Evolutionary conservation across 2,329 filamentous ascomycete species (phyloP), one percentile per base, ranked within the genome.

Genomic region (Trichoderma sp.): DNA sequence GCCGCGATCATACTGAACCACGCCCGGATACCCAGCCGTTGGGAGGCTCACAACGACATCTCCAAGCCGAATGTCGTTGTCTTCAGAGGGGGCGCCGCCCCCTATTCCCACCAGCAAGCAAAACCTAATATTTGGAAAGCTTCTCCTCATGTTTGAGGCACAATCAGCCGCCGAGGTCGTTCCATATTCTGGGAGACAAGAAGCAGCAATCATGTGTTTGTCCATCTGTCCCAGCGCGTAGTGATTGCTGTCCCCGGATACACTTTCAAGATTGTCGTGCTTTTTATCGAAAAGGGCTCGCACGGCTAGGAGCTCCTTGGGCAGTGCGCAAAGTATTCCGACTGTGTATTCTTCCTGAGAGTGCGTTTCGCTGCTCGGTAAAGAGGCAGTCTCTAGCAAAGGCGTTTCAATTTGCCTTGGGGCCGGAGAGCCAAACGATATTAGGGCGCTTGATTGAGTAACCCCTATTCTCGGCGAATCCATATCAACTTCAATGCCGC

Each of bases 291-390:
- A 70, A 0, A 72, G 69, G 4, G 71, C 67, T n/a, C 70, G 59
- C 5, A 72, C 71, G 1, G 68, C 71, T 5, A 70, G 24, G 10
- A 72, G 71, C n/a, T 72, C 71, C 18, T 66, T 68, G 0, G 71
- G 69, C 1, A 72, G 51, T 4, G 71, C 70, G 26, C 71, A 72
- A 13, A 72, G 32, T 1, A 71, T 71, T 1, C 66, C 70, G 4
- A 71, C 69, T 2, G 66, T 68, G 21, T 69, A 71, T 13, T 68
- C 5, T 2, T n/a, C 51, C 59, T 65, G 49, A 7, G 16, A 54
- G 18, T 43, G 39, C n/a, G 39, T 18, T n/a, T 43, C 39, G 16
- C 3, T n/a, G 7, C 6, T 43, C 6, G 39, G 39, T n/a, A 43
- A 43, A n/a, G 39, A 43, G 39, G 18, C 1, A 43, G 39, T 8